A percentile compares a stretch with the other conserved stretches of the same genome.
These are phyloP conservation scores for Hemileia vastatrix DNA, from an alignment of 1,284 basidiomycete species.

Conservation along the genomic window DNA sequence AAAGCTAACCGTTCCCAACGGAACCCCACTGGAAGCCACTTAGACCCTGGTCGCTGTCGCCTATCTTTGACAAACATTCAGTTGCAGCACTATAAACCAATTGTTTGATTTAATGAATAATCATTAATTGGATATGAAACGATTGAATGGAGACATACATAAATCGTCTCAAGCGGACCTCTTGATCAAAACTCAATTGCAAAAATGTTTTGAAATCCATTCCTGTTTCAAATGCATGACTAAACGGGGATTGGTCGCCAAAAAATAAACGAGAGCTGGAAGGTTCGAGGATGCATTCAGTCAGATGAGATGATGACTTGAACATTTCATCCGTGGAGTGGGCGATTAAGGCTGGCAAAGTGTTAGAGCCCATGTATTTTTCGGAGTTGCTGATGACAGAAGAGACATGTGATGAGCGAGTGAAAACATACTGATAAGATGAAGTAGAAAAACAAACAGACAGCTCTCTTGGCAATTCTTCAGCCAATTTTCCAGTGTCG, in stretches of 20 bases:
- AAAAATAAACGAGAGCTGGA: slow-evolving; percentile 18
- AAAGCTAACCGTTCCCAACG: slow-evolving; percentile 12
- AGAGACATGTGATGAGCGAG: too few relatives aligned
- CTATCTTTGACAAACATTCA: slow-evolving; percentile 20
- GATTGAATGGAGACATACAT: slow-evolving; percentile 12
- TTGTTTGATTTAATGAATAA: not conserved
- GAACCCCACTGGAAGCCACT: slow-evolving; percentile 20
- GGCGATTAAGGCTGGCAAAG: slow-evolving; percentile 18
- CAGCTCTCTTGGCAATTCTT: slow-evolving; percentile 20
- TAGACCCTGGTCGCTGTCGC: slow-evolving; percentile 19
- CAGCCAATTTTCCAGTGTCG: slow-evolving; percentile 18
- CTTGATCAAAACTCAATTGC: slow-evolving; percentile 23
- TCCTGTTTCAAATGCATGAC: slow-evolving; percentile 22
- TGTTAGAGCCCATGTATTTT: slow-evolving; percentile 24
- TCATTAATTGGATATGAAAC: too few relatives aligned
- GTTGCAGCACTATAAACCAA: slow-evolving; percentile 16
- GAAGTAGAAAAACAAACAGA: slow-evolving; percentile 1
- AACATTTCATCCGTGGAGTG: slow-evolving; percentile 24
- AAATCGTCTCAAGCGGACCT: slow-evolving; percentile 19
- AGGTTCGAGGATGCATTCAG: slow-evolving; percentile 22
- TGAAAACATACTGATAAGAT: not conserved
- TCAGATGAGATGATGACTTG: slow-evolving; percentile 17
- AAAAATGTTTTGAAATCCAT: slow-evolving; percentile 23
- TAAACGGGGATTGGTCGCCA: slow-evolving; percentile 23
- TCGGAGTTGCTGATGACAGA: slow-evolving; percentile 10